Evolutionary conservation across 2,329 filamentous ascomycete species (phyloP), one percentile per base, ranked within the genome.

Genomic region (Cercospora nicotianae): DNA sequence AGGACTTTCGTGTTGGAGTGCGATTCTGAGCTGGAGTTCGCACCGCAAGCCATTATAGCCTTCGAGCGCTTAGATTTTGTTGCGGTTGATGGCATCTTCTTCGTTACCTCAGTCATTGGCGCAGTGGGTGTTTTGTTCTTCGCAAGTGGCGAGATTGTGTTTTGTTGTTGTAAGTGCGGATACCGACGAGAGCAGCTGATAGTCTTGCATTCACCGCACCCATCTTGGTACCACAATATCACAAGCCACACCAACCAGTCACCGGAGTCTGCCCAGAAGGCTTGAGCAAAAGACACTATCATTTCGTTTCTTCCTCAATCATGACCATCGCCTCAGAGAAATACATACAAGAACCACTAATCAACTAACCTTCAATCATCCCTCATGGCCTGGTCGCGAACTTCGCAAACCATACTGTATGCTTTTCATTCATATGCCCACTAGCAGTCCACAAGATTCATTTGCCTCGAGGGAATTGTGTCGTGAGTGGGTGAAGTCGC

Each of bases 391-490:
- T 61, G 42, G 59, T 45, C 28, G 59, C 59, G 36, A 59, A 28
- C 36, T 45, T 23, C 36, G 59, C 59, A 61, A 18, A 61, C 59
- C 59, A 61, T 61, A 45, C 59, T 61, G 59, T 61, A 61, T 60
- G 58, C 58, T 60, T 60, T 60, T 39, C 18, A 23, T 60, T 60
- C 58, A 42, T 39, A 18, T 60, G 58, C 20, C 18, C 23, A 45
- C 20, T 39, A 39, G 33, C 58, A 39, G 23, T 18, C 58, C 58
- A 4, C 18, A 20, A n/a, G 12, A n/a, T 42, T 26, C 39, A 33
- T 39, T 42, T 39, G 30, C 6, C 26, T 26, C 23, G 48, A 28
- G 13, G 48, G 10, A 51, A 23, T 23, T 12, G 23, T 26, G 23
- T 30, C 23, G 23, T 55, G 13, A 30, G 48, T 55, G 48, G 48